Percentiles rank a stretch among this genome's conserved stretches.
Conservation (phyloP, 176 grass and related monocot species). For the Alloteropsis semialata region DNA sequence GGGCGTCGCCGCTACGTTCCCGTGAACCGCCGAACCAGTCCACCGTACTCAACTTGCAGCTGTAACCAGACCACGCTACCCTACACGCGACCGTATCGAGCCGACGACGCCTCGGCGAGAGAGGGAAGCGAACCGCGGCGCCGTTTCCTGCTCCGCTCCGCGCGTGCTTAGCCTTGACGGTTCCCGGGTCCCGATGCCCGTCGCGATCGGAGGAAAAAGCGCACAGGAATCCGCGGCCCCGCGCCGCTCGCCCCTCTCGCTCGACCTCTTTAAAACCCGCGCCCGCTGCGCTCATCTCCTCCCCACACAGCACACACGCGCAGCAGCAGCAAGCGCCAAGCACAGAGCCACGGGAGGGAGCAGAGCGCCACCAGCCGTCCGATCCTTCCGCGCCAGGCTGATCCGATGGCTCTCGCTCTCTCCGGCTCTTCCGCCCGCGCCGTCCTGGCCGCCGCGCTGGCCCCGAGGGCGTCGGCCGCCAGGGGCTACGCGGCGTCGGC, state of each 20-base stretch:
- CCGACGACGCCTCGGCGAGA: neutral
- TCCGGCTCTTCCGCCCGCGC: constrained; percentile 26
- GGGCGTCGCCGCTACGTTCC: neutral
- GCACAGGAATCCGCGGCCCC: neutral
- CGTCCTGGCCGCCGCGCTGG: constrained; percentile 28
- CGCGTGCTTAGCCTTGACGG: neutral
- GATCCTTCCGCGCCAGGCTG: neutral
- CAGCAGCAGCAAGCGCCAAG: neutral
- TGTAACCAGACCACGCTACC: neutral
- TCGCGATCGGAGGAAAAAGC: neutral
- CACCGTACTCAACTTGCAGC: neutral
- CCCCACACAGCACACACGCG: neutral
- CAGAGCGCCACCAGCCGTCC: constrained; percentile 31
- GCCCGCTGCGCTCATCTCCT: neutral
- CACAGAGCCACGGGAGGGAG: neutral
- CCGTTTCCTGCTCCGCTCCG: neutral
- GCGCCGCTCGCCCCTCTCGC: neutral
- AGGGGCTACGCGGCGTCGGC: constrained; percentile 52
- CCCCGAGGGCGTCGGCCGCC: neutral
- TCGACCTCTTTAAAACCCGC: constrained; percentile 3
- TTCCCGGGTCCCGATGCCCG: neutral
- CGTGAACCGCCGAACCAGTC: neutral
- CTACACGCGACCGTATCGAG: neutral
- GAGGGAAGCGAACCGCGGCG: neutral
- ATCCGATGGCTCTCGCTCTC: constrained; percentile 61